Evolutionary conservation across 208 protist genomes (phyloP).

Genomic region (Tetramitus jugosus): DNA sequence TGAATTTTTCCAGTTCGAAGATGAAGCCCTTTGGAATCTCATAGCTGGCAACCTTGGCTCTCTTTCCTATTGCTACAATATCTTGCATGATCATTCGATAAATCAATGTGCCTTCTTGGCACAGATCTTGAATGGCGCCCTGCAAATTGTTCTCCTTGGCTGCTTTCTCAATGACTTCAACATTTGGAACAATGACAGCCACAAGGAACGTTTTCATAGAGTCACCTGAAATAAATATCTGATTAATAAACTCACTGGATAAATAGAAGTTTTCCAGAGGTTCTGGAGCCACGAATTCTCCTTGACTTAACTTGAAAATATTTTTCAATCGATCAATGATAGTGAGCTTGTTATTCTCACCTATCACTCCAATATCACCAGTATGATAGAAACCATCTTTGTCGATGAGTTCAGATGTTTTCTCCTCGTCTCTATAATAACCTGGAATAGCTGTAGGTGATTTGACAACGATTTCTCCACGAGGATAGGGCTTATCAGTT

Average conservation of each 20-base stretch:
- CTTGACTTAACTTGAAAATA: conserved; percentile 68
- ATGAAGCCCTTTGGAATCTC: not conserved
- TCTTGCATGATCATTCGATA: not conserved
- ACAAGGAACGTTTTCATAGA: not conserved
- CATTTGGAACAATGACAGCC: conserved; percentile 10
- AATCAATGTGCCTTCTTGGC: not conserved
- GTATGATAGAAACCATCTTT: conserved; percentile 71
- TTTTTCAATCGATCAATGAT: conserved; percentile 76
- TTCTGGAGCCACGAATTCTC: conserved; percentile 52
- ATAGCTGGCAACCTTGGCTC: not conserved
- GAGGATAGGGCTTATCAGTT: conserved; percentile 34
- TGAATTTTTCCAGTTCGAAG: conserved; percentile 9
- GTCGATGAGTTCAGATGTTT: conserved; percentile 53
- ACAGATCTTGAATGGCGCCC: no score
- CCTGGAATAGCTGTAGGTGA: conserved; percentile 55
- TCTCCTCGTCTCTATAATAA: conserved; percentile 69
- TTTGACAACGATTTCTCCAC: conserved; percentile 57
- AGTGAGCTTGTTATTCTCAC: conserved; percentile 42
- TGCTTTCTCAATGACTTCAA: not conserved
- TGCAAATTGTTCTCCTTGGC: no score
- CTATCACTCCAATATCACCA: conserved; percentile 63
- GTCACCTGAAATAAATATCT: conserved; percentile 20
- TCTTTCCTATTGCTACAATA: not conserved
- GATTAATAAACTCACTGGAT: not conserved
- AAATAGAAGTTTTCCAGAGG: not conserved